These are phyloP conservation scores for Trichophyton verrucosum DNA, from an alignment of 2,329 filamentous ascomycete species.

Conservation along the genomic window DNA sequence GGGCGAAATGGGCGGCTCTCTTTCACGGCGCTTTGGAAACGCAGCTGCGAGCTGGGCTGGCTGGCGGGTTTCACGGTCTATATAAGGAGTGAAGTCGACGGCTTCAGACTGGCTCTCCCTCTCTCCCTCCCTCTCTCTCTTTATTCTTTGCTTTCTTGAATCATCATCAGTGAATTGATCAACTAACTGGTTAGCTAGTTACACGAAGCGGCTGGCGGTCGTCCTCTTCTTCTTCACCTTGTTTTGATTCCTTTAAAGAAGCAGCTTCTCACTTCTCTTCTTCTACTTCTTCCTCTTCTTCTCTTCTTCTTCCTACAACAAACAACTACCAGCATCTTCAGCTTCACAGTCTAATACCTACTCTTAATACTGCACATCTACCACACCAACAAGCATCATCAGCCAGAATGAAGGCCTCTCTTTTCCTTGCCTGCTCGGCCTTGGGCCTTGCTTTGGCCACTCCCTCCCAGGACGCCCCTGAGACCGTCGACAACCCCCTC, in stretches of 20 bases:
- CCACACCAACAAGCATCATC: neutral
- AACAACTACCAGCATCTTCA: neutral
- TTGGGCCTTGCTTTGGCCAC: conserved; percentile 17
- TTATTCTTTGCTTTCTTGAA: neutral
- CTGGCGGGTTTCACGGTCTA: neutral
- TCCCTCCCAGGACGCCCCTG: conserved; percentile 36
- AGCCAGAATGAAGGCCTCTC: neutral
- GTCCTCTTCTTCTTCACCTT: neutral
- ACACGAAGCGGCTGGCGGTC: neutral
- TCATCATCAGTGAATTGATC: no score
- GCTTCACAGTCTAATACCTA: neutral
- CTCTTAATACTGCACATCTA: neutral
- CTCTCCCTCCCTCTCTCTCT: neutral
- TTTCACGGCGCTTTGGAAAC: neutral
- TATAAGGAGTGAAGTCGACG: neutral
- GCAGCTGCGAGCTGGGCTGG: neutral
- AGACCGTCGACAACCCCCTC: conserved; percentile 44
- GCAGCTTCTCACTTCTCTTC: neutral
- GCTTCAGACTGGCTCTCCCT: neutral
- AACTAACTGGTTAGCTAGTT: neutral
- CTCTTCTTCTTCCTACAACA: neutral
- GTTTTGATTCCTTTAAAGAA: neutral
- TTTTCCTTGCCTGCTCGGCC: conserved; percentile 7
- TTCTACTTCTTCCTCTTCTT: neutral
- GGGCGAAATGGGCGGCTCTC: neutral